Evolutionary conservation across 352 stramenopile species (phyloP).

Genomic region (Phytophthora aleatoria): DNA sequence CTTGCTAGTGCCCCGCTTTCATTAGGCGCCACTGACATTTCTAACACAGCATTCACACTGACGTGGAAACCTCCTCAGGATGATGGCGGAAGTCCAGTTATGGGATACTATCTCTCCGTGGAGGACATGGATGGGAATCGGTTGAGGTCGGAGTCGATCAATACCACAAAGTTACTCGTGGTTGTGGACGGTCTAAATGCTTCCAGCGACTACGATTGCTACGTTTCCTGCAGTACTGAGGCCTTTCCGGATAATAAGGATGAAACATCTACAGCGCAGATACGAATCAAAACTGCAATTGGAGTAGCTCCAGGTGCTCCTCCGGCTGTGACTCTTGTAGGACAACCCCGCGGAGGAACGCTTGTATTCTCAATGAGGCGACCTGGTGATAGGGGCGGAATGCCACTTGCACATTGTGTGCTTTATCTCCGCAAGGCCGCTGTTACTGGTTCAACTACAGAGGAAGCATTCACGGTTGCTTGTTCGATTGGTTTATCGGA

Average conservation of each 20-base stretch:
- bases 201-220: slow-evolving; percentile 42
- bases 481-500: slow-evolving; percentile 20
- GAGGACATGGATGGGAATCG: slow-evolving; percentile 3
- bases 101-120: slow-evolving; percentile 23
- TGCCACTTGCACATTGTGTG: slow-evolving; percentile 31
- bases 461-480: slow-evolving; percentile 19
- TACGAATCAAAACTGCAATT: slow-evolving; percentile 28
- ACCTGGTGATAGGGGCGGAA: slow-evolving; percentile 42
- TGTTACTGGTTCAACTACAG: neutral
- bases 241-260: slow-evolving; percentile 26
- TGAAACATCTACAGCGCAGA: slow-evolving; percentile 14
- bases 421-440: slow-evolving; percentile 40
- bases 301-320: slow-evolving; percentile 25
- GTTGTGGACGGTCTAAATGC: slow-evolving; percentile 35
- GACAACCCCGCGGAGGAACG: slow-evolving; percentile 33
- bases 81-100: slow-evolving; percentile 39
- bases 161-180: slow-evolving; percentile 4
- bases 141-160: neutral
- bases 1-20: slow-evolving; percentile 31
- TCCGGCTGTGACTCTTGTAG: slow-evolving; percentile 21
- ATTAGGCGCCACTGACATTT: slow-evolving; percentile 8
- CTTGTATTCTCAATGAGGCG: slow-evolving; percentile 41
- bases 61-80: slow-evolving; percentile 48
- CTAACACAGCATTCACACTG: slow-evolving; percentile 31
- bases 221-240: slow-evolving; percentile 27